Conservation (phyloP, 148 eudicot genomes). For the Amaranthus hypochondriacus region DNA sequence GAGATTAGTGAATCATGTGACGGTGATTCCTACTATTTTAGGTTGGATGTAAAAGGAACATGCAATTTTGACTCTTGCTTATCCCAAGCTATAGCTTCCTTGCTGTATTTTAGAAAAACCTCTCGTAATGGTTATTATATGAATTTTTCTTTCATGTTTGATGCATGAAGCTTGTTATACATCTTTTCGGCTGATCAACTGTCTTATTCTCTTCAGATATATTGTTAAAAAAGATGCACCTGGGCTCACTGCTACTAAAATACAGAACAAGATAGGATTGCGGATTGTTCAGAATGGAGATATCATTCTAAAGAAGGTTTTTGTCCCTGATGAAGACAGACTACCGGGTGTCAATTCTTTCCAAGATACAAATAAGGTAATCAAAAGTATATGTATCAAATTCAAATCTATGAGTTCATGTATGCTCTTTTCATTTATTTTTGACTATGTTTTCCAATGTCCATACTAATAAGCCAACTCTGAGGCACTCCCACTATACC, state of each 20-base stretch:
- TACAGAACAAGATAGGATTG: slow-evolving; percentile 79
- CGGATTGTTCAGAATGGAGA: slow-evolving; percentile 96
- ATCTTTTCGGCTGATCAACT: neutral
- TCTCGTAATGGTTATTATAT: no score
- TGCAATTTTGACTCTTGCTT: no score
- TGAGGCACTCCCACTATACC: no score
- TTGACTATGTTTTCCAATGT: neutral
- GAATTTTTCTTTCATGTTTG: no score
- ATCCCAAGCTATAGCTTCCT: no score
- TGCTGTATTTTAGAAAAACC: no score
- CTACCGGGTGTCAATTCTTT: slow-evolving; percentile 87
- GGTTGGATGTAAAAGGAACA: no score
- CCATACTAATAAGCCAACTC: neutral
- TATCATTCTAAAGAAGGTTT: slow-evolving; percentile 62
- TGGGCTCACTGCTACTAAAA: slow-evolving; percentile 81
- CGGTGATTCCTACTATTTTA: no score
- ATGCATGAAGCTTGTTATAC: neutral
- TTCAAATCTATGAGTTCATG: neutral
- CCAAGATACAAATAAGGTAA: slow-evolving; percentile 88
- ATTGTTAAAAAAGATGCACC: slow-evolving; percentile 72
- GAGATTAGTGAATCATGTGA: no score
- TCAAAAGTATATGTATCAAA: neutral
- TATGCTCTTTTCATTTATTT: neutral
- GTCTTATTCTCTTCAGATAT: slow-evolving; percentile 39
- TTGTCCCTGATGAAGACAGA: slow-evolving; percentile 83